These are phyloP conservation scores for Amylocarpus encephaloides DNA, from an alignment of 2,329 filamentous ascomycete species.

Conservation along the genomic window DNA sequence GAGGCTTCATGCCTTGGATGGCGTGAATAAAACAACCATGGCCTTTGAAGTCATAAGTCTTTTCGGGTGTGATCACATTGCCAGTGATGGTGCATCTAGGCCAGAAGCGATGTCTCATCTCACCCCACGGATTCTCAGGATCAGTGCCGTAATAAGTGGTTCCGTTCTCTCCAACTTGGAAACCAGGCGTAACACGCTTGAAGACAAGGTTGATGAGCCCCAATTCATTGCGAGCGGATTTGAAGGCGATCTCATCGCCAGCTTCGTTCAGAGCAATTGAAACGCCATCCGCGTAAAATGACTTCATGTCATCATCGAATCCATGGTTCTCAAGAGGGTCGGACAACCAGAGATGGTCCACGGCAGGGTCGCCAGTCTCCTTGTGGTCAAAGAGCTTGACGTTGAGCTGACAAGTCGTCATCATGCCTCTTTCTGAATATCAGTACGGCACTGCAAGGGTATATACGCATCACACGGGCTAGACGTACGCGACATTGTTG, in stretches of 20 bases:
- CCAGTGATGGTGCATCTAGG: slow-evolving; percentile 78
- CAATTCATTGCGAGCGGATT: slow-evolving; percentile 75
- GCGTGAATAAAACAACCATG: slow-evolving; percentile 75
- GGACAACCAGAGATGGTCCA: slow-evolving; percentile 65
- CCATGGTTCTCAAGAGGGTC: slow-evolving; percentile 71
- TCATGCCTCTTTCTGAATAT: no score
- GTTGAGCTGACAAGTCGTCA: no score
- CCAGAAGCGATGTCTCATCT: slow-evolving; percentile 92
- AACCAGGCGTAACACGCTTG: slow-evolving; percentile 69
- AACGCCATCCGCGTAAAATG: slow-evolving; percentile 80
- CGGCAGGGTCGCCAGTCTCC: no score
- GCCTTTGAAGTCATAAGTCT: slow-evolving; percentile 75
- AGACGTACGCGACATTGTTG: no score
- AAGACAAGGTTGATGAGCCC: slow-evolving; percentile 83
- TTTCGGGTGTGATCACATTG: slow-evolving; percentile 74
- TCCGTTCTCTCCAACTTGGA: slow-evolving; percentile 78
- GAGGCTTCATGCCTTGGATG: slow-evolving; percentile 97
- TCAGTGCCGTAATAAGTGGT: slow-evolving; percentile 84
- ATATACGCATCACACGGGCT: no score
- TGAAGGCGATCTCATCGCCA: slow-evolving; percentile 77
- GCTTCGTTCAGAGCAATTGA: slow-evolving; percentile 82
- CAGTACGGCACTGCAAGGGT: no score
- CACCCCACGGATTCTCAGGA: slow-evolving; percentile 78
- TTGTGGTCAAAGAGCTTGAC: no score
- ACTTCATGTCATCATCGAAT: slow-evolving; percentile 77